phyloP scores from a whole-genome alignment of 169 alveolate genomes.

The Plasmodium vinckei region DNA sequence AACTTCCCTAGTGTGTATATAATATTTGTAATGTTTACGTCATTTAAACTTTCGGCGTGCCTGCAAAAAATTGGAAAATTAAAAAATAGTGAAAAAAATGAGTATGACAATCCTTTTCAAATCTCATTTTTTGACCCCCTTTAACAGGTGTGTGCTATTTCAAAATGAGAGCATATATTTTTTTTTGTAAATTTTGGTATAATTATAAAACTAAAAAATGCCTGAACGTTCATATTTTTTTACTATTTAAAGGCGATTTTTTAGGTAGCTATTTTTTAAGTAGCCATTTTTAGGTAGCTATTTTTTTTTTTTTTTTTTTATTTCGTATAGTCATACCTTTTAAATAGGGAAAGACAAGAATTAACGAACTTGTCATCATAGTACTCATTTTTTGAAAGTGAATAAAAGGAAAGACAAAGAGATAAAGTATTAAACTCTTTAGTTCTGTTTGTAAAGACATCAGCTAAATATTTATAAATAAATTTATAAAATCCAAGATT shows the following conservation, averaged over 20 bases:
- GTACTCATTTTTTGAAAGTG: constrained; percentile 33
- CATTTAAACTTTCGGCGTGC: constrained; percentile 26
- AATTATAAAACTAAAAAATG: too few relatives aligned
- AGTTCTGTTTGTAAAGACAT: constrained; percentile 8
- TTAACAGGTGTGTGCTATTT: too few relatives aligned
- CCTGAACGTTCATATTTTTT: too few relatives aligned
- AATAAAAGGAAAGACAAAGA: constrained; percentile 38
- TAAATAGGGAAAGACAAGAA: constrained; percentile 7
- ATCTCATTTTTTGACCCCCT: too few relatives aligned
- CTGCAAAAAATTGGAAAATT: too few relatives aligned
- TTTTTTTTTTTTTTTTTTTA: constrained; percentile 2
- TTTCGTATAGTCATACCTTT: neutral
- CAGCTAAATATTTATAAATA: constrained; percentile 19
- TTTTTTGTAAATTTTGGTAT: too few relatives aligned
- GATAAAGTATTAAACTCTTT: constrained; percentile 35
- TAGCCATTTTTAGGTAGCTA: neutral
- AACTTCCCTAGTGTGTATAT: constrained; percentile 50
- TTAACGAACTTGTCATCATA: constrained; percentile 31
- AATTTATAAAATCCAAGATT: constrained; percentile 28
- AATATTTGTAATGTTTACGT: constrained; percentile 42
- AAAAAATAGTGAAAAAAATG: too few relatives aligned
- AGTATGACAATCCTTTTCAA: too few relatives aligned
- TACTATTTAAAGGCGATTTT: too few relatives aligned
- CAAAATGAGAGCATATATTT: too few relatives aligned
- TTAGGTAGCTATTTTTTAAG: too few relatives aligned